phyloP scores from a whole-genome alignment of 257 asterid genomes.

The Gardenia jasminoides region DNA sequence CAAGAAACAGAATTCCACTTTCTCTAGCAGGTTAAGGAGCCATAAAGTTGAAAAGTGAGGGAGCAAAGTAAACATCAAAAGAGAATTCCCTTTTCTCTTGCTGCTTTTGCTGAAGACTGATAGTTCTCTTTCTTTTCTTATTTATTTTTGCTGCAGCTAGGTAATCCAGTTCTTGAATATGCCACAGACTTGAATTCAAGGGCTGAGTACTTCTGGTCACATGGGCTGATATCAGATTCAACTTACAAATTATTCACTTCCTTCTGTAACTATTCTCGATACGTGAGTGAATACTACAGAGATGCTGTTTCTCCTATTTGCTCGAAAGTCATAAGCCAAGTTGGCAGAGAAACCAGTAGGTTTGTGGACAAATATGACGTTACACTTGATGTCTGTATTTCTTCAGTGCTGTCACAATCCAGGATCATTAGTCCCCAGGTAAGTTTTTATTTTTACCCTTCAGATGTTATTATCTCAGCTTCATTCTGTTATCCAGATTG shows the following conservation, averaged over 20 bases:
- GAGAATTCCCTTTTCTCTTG: background rate
- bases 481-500: background rate
- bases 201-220: constrained; percentile 79
- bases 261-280: constrained; percentile 60
- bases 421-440: constrained; percentile 54
- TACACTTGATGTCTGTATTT: constrained; percentile 69
- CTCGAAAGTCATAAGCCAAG: constrained; percentile 51
- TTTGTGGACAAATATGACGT: constrained; percentile 70
- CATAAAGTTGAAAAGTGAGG: constrained; percentile 2
- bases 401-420: constrained; percentile 64
- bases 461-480: background rate
- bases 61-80: background rate
- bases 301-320: constrained; percentile 50
- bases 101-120: constrained; percentile 9
- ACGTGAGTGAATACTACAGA: constrained; percentile 57
- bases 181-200: constrained; percentile 60
- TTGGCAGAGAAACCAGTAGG: constrained; percentile 55
- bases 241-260: constrained; percentile 55
- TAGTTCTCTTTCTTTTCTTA: background rate
- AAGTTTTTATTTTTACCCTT: constrained; percentile 19
- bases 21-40: background rate
- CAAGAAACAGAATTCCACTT: constrained; percentile 10
- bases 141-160: constrained; percentile 42
- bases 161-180: constrained; percentile 72
- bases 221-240: constrained; percentile 67